A percentile compares a stretch with the other conserved stretches of the same genome.
phyloP scores from a whole-genome alignment of 345 rosid species.

The Cochlearia excelsa region DNA sequence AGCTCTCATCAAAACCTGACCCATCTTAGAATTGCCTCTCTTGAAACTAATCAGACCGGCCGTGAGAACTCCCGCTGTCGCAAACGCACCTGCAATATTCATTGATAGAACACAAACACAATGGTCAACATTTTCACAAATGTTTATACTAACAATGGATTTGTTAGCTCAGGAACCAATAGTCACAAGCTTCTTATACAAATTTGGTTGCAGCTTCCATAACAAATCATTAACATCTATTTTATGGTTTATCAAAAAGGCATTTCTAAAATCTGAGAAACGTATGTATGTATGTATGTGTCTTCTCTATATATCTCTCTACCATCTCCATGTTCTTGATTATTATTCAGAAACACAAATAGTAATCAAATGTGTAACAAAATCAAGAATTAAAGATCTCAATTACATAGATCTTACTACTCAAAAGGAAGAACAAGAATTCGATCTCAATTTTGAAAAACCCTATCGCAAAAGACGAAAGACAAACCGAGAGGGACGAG shows the following conservation, averaged over 20 bases:
- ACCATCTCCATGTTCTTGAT: not conserved
- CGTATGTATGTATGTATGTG: not conserved
- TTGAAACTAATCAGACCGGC: conserved; percentile 92
- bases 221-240: not conserved
- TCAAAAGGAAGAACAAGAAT: not conserved
- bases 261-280: conserved; percentile 12
- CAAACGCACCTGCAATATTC: conserved; percentile 62
- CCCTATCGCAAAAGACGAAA: conserved; percentile 6
- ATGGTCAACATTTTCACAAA: too few relatives aligned
- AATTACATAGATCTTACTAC: too few relatives aligned
- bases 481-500: conserved; percentile 66
- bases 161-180: too few relatives aligned
- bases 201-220: not conserved
- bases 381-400: too few relatives aligned
- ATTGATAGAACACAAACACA: too few relatives aligned
- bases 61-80: conserved; percentile 94
- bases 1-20: conserved; percentile 80
- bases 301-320: too few relatives aligned
- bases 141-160: too few relatives aligned
- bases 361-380: conserved; percentile 9
- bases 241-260: not conserved
- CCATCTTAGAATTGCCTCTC: conserved; percentile 65
- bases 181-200: too few relatives aligned
- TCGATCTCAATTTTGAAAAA: conserved; percentile 4
- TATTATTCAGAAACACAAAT: too few relatives aligned